Evolutionary conservation across 2,329 filamentous ascomycete genomes (phyloP), one percentile per base, ranked within the genome.

Genomic region (Metarhizium album): DNA sequence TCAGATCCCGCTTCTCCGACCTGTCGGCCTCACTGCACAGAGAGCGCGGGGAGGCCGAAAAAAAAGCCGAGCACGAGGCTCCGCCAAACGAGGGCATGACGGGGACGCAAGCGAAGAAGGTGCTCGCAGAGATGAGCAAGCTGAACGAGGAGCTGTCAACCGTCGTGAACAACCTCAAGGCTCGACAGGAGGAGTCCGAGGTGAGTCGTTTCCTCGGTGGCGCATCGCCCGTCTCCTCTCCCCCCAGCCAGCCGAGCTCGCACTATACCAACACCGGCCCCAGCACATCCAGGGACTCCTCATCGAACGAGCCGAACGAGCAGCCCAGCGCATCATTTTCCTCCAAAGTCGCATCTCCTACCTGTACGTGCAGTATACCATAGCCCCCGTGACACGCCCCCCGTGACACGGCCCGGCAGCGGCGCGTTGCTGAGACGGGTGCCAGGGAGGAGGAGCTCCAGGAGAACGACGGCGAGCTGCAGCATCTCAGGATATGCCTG

Each of bases 271-370:
- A 29, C 33, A 35, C 18, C 7, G 22, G 8, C 27, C 27, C 14
- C n/a, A 80, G 71, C 79, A 83, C 56, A 82, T 86, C 52, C 80
- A 84, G 59, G 72, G 72, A 23, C 64, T 84, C 31, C 74, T 84
- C 22, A 72, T 81, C 48, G 74, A 74, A 42, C 74, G 79, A 53
- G 74, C 78, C 52, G 76, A 83, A 60, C 71, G 70, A 37, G 74
- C 82, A 47, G 74, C 76, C 42, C 70, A 79, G 55, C 75, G 75
- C 48, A 79, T 85, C 52, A 70, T 80, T 23, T 75, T 78, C 52
- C 70, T 86, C 14, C 79, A 85, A 58, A 72, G 72, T 37, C 75
- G 79, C 42, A 70, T 85, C 42, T 60, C 70, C 40, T 74, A 82
- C 54, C 69, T 86, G 77, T 83, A 64, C 62, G 70, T 64, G 20